phyloP scores from a whole-genome alignment of 2,329 filamentous ascomycete genomes.

The Fusarium neocosmosporiellum region DNA sequence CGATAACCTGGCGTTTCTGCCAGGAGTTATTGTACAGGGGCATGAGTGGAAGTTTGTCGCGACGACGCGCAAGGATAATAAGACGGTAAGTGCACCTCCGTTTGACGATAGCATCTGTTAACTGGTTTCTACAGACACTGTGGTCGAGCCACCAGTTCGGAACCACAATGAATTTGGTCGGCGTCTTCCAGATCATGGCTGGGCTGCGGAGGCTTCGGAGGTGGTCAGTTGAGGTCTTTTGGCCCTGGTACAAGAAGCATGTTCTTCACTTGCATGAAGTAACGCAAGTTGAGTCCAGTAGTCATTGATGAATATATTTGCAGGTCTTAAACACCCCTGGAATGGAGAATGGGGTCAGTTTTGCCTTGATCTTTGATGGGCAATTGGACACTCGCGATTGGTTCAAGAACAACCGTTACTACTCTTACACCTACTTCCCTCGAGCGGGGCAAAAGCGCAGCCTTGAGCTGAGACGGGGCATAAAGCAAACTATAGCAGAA shows the following conservation, averaged over 20 bases:
- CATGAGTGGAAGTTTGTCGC: constrained; percentile 21
- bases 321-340: too few species aligned
- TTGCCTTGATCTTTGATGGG: too few species aligned
- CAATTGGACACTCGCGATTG: too few species aligned
- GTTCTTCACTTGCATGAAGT: background rate
- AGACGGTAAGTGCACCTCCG: constrained; percentile 7
- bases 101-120: background rate
- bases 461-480: too few species aligned
- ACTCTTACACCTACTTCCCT: too few species aligned
- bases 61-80: background rate
- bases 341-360: too few species aligned
- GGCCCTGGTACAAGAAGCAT: constrained; percentile 15
- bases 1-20: constrained; percentile 1
- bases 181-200: constrained; percentile 9
- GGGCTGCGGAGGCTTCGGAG: background rate
- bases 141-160: constrained; percentile 4
- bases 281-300: background rate
- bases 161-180: background rate
- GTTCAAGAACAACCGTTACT: too few species aligned
- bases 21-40: constrained; percentile 13
- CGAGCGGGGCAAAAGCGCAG: too few species aligned
- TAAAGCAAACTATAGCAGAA: too few species aligned
- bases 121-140: background rate
- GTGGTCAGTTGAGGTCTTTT: constrained; percentile 7
- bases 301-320: background rate